phyloP scores from a whole-genome alignment of 129 eudicot species.

The Tagetes erecta region DNA sequence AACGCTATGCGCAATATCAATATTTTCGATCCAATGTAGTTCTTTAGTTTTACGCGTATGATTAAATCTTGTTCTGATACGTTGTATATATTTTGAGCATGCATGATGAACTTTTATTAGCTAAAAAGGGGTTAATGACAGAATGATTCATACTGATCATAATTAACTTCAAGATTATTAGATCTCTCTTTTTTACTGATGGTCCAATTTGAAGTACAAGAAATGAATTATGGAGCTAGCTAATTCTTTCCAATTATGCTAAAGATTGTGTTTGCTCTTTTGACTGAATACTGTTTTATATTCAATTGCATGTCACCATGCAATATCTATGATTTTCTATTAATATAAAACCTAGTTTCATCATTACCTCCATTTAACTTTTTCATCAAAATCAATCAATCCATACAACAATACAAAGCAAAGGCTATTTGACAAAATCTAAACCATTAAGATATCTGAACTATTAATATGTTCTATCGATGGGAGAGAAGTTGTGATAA shows the following conservation, averaged over 20 bases:
- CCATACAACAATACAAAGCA: background rate
- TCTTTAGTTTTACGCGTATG: background rate
- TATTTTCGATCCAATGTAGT: constrained; percentile 10
- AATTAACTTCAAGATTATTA: constrained; percentile 10
- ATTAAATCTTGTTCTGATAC: constrained; percentile 1
- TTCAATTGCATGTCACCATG: constrained; percentile 45
- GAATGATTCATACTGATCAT: constrained; percentile 28
- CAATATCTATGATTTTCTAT: constrained; percentile 38
- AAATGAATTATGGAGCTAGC: constrained; percentile 32
- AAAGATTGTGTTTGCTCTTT: constrained; percentile 39
- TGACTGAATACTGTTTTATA: constrained; percentile 27
- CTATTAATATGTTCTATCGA: no score
- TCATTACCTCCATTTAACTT: constrained; percentile 32
- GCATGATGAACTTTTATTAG: constrained; percentile 8
- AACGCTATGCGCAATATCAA: constrained; percentile 12
- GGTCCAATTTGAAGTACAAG: constrained; percentile 38
- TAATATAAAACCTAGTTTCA: constrained; percentile 31
- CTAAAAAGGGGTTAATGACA: constrained; percentile 37
- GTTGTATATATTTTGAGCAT: constrained; percentile 16
- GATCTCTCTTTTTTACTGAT: constrained; percentile 31
- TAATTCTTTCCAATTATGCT: constrained; percentile 40
- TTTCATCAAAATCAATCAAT: background rate
- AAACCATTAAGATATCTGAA: no score
- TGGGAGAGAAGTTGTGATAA: no score
- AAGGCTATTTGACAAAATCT: no score